Evolutionary conservation across 441 rosid species (phyloP).

Genomic region (Adansonia grandidieri): DNA sequence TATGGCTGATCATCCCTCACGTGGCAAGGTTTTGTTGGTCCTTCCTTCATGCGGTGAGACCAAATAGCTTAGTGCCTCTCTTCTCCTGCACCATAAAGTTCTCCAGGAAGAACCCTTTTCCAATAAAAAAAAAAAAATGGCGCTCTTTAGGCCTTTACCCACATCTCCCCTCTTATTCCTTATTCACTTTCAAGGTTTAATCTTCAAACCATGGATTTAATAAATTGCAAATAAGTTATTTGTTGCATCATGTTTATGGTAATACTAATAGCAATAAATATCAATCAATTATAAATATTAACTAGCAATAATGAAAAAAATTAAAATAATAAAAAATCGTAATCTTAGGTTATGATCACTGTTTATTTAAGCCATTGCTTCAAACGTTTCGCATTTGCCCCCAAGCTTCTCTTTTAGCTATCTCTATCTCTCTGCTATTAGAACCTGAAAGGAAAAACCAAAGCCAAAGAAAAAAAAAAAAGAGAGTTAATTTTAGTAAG

Average conservation of each 20-base stretch:
- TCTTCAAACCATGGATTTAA: neutral
- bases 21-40: neutral
- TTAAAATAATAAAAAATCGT: no score
- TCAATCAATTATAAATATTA: no score
- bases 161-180: constrained; percentile 21
- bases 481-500: no score
- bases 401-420: neutral
- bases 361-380: no score
- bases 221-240: no score
- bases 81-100: constrained; percentile 35
- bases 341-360: no score
- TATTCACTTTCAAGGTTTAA: neutral
- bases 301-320: no score
- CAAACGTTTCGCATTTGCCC: constrained; percentile 13
- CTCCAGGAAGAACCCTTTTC: constrained; percentile 24
- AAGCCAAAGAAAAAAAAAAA: neutral
- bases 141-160: no score
- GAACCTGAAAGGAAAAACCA: neutral
- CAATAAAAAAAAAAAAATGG: no score
- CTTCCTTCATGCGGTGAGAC: neutral
- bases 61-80: no score
- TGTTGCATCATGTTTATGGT: no score
- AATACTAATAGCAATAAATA: no score
- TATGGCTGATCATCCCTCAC: neutral
- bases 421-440: neutral